A percentile compares a stretch with the other conserved stretches of the same genome.
Conservation (phyloP, 257 asterid genomes). For the Nicotiana tabacum region DNA sequence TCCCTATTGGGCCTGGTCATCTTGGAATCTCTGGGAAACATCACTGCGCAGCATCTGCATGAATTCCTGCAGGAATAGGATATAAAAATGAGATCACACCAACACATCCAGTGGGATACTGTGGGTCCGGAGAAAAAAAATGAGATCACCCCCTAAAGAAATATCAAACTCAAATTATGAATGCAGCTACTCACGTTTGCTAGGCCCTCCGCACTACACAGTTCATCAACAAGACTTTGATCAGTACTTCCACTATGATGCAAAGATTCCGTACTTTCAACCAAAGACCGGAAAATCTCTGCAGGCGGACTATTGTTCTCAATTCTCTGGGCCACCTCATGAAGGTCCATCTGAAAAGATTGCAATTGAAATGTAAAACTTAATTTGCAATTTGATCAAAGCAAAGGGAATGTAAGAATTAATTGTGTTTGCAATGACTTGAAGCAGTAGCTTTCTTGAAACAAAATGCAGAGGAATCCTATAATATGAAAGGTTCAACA, state of each 20-base stretch:
- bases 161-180: background rate
- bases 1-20: slow-evolving; percentile 15
- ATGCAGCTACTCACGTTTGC: slow-evolving; percentile 30
- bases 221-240: slow-evolving; percentile 30
- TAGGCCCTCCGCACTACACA: slow-evolving; percentile 42
- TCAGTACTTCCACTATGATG: slow-evolving; percentile 20
- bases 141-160: background rate
- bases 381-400: background rate
- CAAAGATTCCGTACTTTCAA: slow-evolving; percentile 32
- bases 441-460: no score
- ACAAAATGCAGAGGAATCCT: no score
- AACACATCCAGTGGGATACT: no score
- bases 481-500: no score
- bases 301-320: slow-evolving; percentile 33
- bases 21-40: slow-evolving; percentile 33
- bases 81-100: background rate
- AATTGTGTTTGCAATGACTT: background rate
- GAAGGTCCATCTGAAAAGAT: slow-evolving; percentile 34
- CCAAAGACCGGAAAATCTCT: slow-evolving; percentile 42
- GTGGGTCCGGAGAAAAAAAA: background rate
- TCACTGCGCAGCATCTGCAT: slow-evolving; percentile 52
- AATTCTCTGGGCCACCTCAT: slow-evolving; percentile 38
- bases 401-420: background rate
- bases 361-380: background rate
- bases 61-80: slow-evolving; percentile 40